phyloP scores from a whole-genome alignment of 2,329 filamentous ascomycete species.

The Exophiala sp. region DNA sequence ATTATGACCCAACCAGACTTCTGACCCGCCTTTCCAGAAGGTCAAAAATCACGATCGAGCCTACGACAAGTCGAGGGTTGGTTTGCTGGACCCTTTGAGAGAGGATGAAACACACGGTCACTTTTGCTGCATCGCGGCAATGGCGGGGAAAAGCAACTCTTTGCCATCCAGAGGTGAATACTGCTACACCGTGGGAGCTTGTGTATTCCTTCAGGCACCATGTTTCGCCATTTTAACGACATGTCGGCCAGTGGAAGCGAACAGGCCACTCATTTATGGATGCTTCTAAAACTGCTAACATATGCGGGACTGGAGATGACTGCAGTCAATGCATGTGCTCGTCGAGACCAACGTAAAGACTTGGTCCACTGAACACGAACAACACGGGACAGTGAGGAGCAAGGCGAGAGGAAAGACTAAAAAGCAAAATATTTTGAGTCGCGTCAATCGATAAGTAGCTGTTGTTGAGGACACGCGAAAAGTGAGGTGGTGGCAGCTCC shows the following conservation, averaged over 20 bases:
- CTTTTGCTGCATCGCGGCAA: conserved; percentile 2
- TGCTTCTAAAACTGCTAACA: too few relatives aligned
- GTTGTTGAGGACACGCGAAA: too few relatives aligned
- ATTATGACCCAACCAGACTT: not conserved
- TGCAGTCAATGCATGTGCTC: too few relatives aligned
- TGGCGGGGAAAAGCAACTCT: conserved; percentile 20
- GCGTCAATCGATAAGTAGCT: not conserved
- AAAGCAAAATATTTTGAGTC: not conserved
- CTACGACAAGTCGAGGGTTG: conserved; percentile 3
- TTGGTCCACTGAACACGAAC: too few relatives aligned
- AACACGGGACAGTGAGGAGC: too few relatives aligned
- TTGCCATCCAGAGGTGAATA: conserved; percentile 13
- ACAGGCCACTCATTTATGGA: too few relatives aligned
- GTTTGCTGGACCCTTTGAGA: not conserved
- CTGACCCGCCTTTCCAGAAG: not conserved
- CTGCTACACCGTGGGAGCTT: not conserved
- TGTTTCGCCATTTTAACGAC: not conserved
- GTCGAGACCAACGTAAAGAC: too few relatives aligned
- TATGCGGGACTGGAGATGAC: too few relatives aligned
- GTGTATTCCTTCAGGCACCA: not conserved
- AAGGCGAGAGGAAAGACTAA: too few relatives aligned
- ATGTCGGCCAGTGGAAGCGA: not conserved
- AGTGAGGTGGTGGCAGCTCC: not conserved
- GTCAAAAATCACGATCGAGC: not conserved
- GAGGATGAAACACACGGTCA: conserved; percentile 22